Percentiles rank a stretch among this genome's conserved stretches.
These are phyloP conservation scores for Penicillium sp. DNA, from an alignment of 2,329 filamentous ascomycete species.

Conservation along the genomic window DNA sequence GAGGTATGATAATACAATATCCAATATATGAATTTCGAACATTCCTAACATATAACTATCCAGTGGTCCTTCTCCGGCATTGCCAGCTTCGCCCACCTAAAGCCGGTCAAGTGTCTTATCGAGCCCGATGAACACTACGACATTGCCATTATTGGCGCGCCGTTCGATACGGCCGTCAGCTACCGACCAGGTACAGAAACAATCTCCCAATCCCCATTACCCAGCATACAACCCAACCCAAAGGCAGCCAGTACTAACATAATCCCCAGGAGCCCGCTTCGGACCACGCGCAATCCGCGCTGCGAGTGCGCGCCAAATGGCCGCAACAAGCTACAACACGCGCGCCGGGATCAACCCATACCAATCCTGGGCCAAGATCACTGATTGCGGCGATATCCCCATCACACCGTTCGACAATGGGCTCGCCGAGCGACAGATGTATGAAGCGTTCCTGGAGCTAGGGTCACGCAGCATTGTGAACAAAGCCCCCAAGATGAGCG, in stretches of 20 bases:
- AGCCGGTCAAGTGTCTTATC: constrained; percentile 67
- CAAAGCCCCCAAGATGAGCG: constrained; percentile 27
- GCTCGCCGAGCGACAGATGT: constrained; percentile 80
- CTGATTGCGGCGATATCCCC: constrained; percentile 90
- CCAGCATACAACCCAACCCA: background rate
- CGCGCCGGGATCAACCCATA: constrained; percentile 83
- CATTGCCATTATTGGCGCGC: constrained; percentile 69
- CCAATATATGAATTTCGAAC: background rate
- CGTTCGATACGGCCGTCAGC: constrained; percentile 71
- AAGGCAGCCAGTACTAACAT: background rate
- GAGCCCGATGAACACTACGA: constrained; percentile 63
- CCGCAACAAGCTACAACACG: constrained; percentile 77
- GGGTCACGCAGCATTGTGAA: constrained; percentile 46
- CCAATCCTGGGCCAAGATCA: constrained; percentile 69
- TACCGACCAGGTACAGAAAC: constrained; percentile 62
- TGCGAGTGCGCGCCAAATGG: constrained; percentile 76
- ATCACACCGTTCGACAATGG: constrained; percentile 83
- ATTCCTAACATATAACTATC: background rate
- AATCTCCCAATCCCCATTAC: background rate
- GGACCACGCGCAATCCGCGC: constrained; percentile 84
- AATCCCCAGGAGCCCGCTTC: constrained; percentile 65
- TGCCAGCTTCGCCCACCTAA: constrained; percentile 69
- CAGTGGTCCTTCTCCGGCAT: constrained; percentile 71
- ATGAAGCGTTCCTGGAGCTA: constrained; percentile 71
- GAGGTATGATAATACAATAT: constrained; percentile 35